A percentile compares a stretch with the other conserved stretches of the same genome.
These are phyloP conservation scores for Cercospora zeae-maydis DNA, from an alignment of 2,329 filamentous ascomycete genomes.

Conservation along the genomic window DNA sequence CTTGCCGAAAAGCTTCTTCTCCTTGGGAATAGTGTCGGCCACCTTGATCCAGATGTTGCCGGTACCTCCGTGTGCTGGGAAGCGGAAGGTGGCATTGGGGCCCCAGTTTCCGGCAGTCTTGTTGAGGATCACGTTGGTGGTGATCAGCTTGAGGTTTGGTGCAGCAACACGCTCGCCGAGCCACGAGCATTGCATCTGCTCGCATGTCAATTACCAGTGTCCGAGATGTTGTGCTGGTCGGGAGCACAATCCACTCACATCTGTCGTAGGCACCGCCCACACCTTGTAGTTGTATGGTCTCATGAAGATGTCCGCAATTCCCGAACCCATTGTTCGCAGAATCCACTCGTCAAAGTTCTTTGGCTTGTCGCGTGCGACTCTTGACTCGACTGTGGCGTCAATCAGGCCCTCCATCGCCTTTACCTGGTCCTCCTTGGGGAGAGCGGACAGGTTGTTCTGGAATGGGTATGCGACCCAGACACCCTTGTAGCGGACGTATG, in stretches of 20 bases:
- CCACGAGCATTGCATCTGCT: slow-evolving; percentile 98
- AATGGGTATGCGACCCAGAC: slow-evolving; percentile 98
- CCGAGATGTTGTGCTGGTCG: background rate
- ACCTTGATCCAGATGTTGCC: slow-evolving; percentile 99
- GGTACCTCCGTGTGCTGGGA: slow-evolving; percentile 91
- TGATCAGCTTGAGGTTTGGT: slow-evolving; percentile 89
- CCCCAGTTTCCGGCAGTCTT: slow-evolving; percentile 98
- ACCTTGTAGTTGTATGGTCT: slow-evolving; percentile 99
- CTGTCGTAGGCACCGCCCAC: slow-evolving; percentile 96
- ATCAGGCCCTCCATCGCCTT: slow-evolving; percentile 93
- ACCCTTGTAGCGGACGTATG: slow-evolving; percentile 94
- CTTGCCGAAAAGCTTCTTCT: slow-evolving; percentile 88
- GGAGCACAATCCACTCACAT: slow-evolving; percentile 56
- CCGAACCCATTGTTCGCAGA: slow-evolving; percentile 81
- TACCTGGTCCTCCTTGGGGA: slow-evolving; percentile 96
- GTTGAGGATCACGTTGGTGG: slow-evolving; percentile 90
- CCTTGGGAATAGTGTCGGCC: slow-evolving; percentile 82
- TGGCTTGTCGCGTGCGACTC: slow-evolving; percentile 85
- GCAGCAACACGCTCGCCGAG: slow-evolving; percentile 97
- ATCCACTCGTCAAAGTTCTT: slow-evolving; percentile 99
- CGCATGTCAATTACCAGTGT: slow-evolving; percentile 1
- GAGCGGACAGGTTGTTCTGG: slow-evolving; percentile 99
- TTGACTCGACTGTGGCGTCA: slow-evolving; percentile 82
- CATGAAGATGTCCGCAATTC: slow-evolving; percentile 96
- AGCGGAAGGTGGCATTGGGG: slow-evolving; percentile 96